Evolutionary conservation across 1,139 yeast genomes (phyloP), one percentile per base, ranked within the genome.

Genomic region (Zhuliangozyma parablackwelliae): DNA sequence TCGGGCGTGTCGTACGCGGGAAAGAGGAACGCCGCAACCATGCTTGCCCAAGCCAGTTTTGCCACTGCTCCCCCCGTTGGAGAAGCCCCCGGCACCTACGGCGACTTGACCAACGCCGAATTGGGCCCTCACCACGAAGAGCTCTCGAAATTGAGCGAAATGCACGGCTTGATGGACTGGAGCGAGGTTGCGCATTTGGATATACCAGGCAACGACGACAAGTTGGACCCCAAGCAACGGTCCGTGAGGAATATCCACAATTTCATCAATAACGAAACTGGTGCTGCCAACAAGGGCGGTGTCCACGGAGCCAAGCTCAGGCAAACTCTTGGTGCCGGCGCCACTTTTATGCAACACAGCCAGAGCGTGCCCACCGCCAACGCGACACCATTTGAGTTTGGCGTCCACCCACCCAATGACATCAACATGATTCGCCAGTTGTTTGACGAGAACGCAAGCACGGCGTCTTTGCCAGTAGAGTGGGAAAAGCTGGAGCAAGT

Each of bases 81-180:
- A 3, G 4, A 16, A 4, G 16, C 16, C 16, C 16, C 16, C 4
- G 16, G 16, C 3, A 73, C 73, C 29, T 86, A 82, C 51, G 88
- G 82, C 10, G 86, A 80, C 6, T 85, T 84, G 53, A 79, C 94
- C 2, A 83, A 95, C 2, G 95, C 95, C 1, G 95, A 85, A 54
- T 55, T 80, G 36, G 59, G 66, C 2, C 72, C 63, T 9, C 44
- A 50, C 2, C 63, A 54, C 29, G 44, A 53, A 26, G 45, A 53
- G 13, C 43, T 43, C 30, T 47, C 50, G 20, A 50, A 49, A 32
- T 51, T 48, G 9, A 43, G 54, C 29, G 49, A 41, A 29, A 36
- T 49, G 32, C 51, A 53, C 23, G 59, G 57, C 10, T 48, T 66
- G 30, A 44, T 66, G 41, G 72, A 67, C 42, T 67, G 72, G 72